These are phyloP conservation scores for Trichoderma citrinoviride DNA, from an alignment of 2,329 filamentous ascomycete species.

Conservation along the genomic window DNA sequence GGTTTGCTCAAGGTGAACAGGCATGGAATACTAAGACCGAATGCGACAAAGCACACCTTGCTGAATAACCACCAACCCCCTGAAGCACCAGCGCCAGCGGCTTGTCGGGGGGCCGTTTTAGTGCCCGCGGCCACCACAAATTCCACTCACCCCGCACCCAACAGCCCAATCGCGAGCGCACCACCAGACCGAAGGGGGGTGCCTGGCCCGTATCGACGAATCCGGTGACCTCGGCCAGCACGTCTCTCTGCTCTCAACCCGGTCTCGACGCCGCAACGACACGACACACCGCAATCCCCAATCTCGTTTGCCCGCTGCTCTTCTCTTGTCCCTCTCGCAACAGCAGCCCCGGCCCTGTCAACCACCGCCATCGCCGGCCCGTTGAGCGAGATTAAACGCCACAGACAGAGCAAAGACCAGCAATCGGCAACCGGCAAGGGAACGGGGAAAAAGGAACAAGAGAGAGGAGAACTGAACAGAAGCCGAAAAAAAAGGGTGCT, in stretches of 20 bases:
- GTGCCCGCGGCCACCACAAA: conserved; percentile 16
- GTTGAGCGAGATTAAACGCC: conserved; percentile 6
- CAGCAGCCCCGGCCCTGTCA: neutral
- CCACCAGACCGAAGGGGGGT: conserved; percentile 7
- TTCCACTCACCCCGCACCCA: conserved; percentile 18
- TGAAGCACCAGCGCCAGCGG: neutral
- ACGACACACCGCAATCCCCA: conserved; percentile 23
- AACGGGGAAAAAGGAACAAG: neutral
- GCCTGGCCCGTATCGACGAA: conserved; percentile 5
- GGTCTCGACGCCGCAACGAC: neutral
- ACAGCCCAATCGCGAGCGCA: neutral
- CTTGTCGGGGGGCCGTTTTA: conserved; percentile 10
- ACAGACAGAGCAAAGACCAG: neutral
- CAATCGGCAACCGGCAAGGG: neutral
- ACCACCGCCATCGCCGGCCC: conserved; percentile 9
- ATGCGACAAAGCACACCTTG: too few species aligned
- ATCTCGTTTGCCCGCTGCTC: conserved; percentile 1
- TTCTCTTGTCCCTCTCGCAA: neutral
- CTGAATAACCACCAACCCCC: neutral
- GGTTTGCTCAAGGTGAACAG: too few species aligned
- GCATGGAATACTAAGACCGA: too few species aligned
- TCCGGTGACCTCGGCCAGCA: conserved; percentile 3
- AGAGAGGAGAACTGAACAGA: neutral
- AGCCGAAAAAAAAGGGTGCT: conserved; percentile 11
- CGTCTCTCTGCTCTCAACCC: conserved; percentile 10